These are phyloP conservation scores for Aspergillus aculeatus DNA, from an alignment of 2,329 filamentous ascomycete species.

Conservation along the genomic window DNA sequence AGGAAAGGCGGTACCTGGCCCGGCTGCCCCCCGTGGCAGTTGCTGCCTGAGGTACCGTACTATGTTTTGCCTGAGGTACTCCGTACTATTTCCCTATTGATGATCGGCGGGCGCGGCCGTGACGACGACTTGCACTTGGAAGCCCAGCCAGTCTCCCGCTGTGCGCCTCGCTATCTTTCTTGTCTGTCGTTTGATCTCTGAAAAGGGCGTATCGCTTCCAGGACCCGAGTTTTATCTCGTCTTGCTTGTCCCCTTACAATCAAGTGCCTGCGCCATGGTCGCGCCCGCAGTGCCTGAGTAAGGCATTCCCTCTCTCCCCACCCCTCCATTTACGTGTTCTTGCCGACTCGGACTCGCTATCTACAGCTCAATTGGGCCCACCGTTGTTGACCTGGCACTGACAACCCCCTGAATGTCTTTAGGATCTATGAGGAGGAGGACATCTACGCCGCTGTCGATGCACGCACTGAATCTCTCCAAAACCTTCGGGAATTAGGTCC, in stretches of 20 bases:
- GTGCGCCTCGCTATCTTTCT: conserved; percentile 9
- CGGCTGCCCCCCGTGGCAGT: background rate
- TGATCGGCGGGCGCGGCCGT: conserved; percentile 11
- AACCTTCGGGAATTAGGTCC: conserved; percentile 89
- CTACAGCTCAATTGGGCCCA: conserved; percentile 19
- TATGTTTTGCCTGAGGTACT: background rate
- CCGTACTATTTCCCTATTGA: background rate
- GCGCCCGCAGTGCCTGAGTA: conserved; percentile 75
- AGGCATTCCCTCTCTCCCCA: conserved; percentile 35
- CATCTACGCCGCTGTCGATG: conserved; percentile 80
- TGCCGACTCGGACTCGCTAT: conserved; percentile 23
- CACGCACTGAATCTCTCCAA: conserved; percentile 83
- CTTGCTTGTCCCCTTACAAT: conserved; percentile 10
- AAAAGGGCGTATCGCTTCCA: background rate
- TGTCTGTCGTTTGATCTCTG: background rate
- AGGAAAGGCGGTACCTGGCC: conserved; percentile 21
- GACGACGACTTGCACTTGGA: conserved; percentile 16
- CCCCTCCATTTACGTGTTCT: conserved; percentile 28
- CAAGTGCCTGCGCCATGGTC: conserved; percentile 57
- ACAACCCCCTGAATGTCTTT: conserved; percentile 15
- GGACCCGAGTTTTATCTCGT: background rate
- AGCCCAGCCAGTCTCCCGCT: conserved; percentile 1
- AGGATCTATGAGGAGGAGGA: conserved; percentile 94
- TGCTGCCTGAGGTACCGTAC: conserved; percentile 1
- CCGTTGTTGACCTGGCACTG: conserved; percentile 16